These are phyloP conservation scores for Fusarium sp. DNA, from an alignment of 2,329 filamentous ascomycete genomes.

Conservation along the genomic window DNA sequence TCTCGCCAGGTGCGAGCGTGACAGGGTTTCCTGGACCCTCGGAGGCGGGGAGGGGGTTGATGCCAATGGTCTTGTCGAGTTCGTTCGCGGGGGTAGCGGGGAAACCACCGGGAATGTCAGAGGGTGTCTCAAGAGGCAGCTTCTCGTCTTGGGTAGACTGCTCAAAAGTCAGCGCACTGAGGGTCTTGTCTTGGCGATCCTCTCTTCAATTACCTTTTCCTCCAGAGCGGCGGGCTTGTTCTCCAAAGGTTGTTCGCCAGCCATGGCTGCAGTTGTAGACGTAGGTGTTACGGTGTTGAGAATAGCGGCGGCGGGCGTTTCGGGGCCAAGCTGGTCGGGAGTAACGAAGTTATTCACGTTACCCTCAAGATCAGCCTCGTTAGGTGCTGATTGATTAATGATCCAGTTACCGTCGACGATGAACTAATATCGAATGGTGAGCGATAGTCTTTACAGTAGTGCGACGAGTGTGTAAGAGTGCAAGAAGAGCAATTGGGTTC, in stretches of 20 bases:
- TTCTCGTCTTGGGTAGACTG: slow-evolving; percentile 31
- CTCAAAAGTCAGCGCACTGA: slow-evolving; percentile 29
- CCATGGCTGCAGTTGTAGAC: slow-evolving; percentile 78
- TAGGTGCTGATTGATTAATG: slow-evolving; percentile 81
- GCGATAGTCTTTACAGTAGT: slow-evolving; percentile 26
- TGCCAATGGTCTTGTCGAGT: slow-evolving; percentile 64
- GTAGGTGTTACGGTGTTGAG: slow-evolving; percentile 77
- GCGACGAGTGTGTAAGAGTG: slow-evolving; percentile 19
- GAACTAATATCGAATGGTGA: slow-evolving; percentile 70
- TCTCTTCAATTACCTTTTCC: slow-evolving; percentile 39
- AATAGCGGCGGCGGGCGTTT: slow-evolving; percentile 61
- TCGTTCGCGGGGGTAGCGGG: slow-evolving; percentile 75
- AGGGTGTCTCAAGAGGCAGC: slow-evolving; percentile 51
- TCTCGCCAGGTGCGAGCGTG: slow-evolving; percentile 81
- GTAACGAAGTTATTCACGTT: slow-evolving; percentile 95
- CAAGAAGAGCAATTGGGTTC: slow-evolving; percentile 40
- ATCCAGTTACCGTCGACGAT: slow-evolving; percentile 94
- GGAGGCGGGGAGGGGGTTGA: slow-evolving; percentile 73
- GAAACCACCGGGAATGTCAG: slow-evolving; percentile 59
- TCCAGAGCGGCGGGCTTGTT: slow-evolving; percentile 46
- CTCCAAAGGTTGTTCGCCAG: slow-evolving; percentile 67
- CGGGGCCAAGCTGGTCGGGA: slow-evolving; percentile 73
- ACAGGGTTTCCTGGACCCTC: slow-evolving; percentile 81
- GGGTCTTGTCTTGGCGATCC: slow-evolving; percentile 19
- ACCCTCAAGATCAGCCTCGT: slow-evolving; percentile 83